phyloP scores from a whole-genome alignment of 2,329 filamentous ascomycete genomes.

The Colletotrichum aenigma region DNA sequence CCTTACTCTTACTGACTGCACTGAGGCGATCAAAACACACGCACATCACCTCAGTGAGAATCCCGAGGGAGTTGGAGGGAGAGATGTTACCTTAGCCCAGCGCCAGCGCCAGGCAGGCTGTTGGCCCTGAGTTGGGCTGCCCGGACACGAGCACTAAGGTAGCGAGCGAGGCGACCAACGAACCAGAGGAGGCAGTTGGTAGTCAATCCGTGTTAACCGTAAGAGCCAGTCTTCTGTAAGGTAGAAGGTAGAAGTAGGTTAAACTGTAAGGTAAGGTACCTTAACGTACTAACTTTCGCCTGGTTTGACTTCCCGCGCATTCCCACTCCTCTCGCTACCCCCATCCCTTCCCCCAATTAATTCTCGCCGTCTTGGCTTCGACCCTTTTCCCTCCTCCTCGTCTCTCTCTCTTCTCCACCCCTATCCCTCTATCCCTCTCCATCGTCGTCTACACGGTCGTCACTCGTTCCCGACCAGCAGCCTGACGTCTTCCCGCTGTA shows the following conservation, averaged over 20 bases:
- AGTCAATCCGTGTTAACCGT: neutral
- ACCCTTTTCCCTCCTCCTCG: neutral
- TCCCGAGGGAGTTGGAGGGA: neutral
- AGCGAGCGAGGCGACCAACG: neutral
- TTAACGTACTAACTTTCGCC: neutral
- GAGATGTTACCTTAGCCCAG: neutral
- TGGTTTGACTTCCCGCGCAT: slow-evolving; percentile 18
- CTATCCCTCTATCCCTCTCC: neutral
- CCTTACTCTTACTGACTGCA: neutral
- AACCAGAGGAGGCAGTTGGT: neutral
- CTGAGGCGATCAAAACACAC: neutral
- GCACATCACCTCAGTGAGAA: neutral
- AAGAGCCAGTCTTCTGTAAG: no score
- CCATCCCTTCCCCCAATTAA: slow-evolving; percentile 9
- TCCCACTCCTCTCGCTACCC: slow-evolving; percentile 10
- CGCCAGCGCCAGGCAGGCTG: neutral
- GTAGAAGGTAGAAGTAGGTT: neutral
- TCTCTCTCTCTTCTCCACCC: neutral
- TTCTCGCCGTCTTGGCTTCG: neutral
- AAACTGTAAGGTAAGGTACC: neutral
- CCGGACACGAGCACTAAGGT: neutral
- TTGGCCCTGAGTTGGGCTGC: neutral
- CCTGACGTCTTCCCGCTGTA: neutral
- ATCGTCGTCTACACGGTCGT: neutral
- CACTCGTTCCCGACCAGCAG: slow-evolving; percentile 8